Base-by-base conservation (phyloP, 2,329 filamentous ascomycete genomes). In the Ophiocordyceps robertsii region DNA sequence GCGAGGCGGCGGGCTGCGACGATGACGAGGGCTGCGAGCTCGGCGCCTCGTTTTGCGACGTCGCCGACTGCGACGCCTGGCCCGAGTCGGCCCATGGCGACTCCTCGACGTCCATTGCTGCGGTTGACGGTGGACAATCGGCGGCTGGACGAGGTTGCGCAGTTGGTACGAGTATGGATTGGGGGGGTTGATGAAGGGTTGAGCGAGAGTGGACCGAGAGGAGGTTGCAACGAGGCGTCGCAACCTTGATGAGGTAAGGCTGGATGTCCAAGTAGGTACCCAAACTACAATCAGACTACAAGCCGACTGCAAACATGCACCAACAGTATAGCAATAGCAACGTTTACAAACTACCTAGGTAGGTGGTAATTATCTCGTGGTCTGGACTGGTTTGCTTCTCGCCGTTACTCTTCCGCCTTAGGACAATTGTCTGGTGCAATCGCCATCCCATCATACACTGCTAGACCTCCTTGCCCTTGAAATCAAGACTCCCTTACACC, bases 71-170 rank as follows among this genome's bases (percentile, higher is more conserved):
- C 19, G 51, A 38, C 51, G 54, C 51, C 45, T 59, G 55, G 47
- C 52, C 56, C 31, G 67, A 63, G 55, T 73, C 70, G 53, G 69
- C 70, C 70, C 70, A 74, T 16, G 70, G 70, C 42, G 70, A 70
- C 53, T 73, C 67, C 56, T 70, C 67, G 47, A 70, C 62, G 50
- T 72, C 69, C 69, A 72, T 72, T 44, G 49, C 46, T 52, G 42
- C 4, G 31, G 10, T 29, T 11, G 4, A 16, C 33, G 4, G 14
- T 36, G 33, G 19, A 14, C 17, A 27, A 17, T 6, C 9, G 37
- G 37, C 19, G 33, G 17, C 33, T 17, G 14, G 17, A 17, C 33
- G 14, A 6, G 17, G 33, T 36, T n/a, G 33, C 33, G 33, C 33
- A 17, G 17, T 5, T 16, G 16, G 24, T 3, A 27, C 3, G 7